Evolutionary conservation across 2,329 filamentous ascomycete species (phyloP), one percentile per base, ranked within the genome.

Genomic region (Pseudogymnoascus sp.): DNA sequence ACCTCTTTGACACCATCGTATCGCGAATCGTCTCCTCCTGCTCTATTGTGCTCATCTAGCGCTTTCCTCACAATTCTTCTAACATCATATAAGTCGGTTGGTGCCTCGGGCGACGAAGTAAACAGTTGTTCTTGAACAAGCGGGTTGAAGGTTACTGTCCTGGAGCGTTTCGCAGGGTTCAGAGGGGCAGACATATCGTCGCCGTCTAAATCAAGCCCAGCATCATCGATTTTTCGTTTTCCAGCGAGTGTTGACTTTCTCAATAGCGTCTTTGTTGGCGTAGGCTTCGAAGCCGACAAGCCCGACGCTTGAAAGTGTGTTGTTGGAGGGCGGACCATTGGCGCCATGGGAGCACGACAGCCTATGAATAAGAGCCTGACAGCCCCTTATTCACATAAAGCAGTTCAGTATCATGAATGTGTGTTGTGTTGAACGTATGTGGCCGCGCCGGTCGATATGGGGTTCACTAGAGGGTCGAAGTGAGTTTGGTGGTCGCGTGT

Each of bases 1-100:
- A 84, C 74, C 59, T 84, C 80, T 70, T 85, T 85, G 58, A 86
- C 71, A 29, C 77, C 78, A 66, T 84, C 80, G 71, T 85, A 85
- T 42, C 82, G 81, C 63, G 83, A 80, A 63, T 84, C 80, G 59
- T 83, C 80, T 38, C 82, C 82, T 38, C 58, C 58, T 1, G 58
- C 6, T 41, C 35, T 38, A 27, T 39, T 59, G 9, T 59, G 35
- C 13, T 59, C 58, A 39, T 59, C 58, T 31, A 61, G 17, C 15
- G 59, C 59, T 61, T 42, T 42, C 27, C 9, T 61, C 13, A 59
- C 58, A 27, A 39, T 25, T 6, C 58, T 27, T 31, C 58, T 59
- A 3, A 41, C 38, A 39, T 59, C 58, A n/a, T 39, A 38, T 39
- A 41, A 27, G 27, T 39, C 35, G 21, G 58, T 29, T 31, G 58